phyloP scores from a whole-genome alignment of 768 basidiomycete species.

The Hericium erinaceus region DNA sequence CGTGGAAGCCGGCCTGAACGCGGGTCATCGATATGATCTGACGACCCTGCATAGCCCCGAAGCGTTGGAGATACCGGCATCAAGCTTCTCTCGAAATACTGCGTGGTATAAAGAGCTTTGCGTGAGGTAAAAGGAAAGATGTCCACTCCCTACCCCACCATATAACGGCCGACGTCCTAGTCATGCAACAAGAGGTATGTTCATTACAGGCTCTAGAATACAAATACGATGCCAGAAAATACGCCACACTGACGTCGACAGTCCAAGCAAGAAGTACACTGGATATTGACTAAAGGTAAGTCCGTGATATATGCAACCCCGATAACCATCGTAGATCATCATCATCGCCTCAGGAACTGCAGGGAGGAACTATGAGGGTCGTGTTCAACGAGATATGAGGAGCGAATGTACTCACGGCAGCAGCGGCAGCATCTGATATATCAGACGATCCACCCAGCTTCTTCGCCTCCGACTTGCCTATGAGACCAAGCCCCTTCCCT shows the following conservation, averaged over 20 bases:
- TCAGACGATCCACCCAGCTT: conserved; percentile 47
- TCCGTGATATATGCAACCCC: background rate
- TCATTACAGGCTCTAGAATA: background rate
- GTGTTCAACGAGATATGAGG: background rate
- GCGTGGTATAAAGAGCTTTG: too few species aligned
- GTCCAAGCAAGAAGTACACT: background rate
- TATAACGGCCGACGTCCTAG: background rate
- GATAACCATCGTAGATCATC: background rate
- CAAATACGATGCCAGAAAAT: background rate
- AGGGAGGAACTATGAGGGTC: conserved; percentile 5
- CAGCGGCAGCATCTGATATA: conserved; percentile 45
- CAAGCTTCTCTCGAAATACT: too few species aligned
- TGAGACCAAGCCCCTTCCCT: conserved; percentile 51
- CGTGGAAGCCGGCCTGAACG: too few species aligned
- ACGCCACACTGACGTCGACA: background rate
- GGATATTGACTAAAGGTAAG: too few species aligned
- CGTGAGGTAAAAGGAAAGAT: too few species aligned
- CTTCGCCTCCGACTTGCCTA: conserved; percentile 52
- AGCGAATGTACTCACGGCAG: conserved; percentile 32
- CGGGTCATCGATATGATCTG: too few species aligned
- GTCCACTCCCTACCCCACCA: too few species aligned
- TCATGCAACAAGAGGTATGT: background rate
- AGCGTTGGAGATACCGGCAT: too few species aligned
- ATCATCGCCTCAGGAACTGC: background rate
- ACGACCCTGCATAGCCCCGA: too few species aligned